Evolutionary conservation across 257 asterid genomes (phyloP).

Genomic region (Plantago ovata): DNA sequence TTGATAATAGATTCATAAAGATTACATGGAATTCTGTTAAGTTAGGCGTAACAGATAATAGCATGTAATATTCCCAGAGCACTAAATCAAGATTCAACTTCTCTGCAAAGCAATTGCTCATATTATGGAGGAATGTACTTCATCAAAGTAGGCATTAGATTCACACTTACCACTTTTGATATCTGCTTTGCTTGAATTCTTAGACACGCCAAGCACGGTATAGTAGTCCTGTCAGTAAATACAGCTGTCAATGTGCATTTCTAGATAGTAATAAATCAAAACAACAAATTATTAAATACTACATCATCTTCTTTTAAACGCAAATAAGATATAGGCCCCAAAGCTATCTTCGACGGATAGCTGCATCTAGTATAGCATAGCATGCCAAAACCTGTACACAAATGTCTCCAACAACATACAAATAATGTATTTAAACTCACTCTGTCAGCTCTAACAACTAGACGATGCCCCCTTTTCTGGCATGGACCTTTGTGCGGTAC

Average conservation of each 20-base stretch:
- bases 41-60: neutral
- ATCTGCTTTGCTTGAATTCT: constrained; percentile 80
- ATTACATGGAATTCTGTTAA: neutral
- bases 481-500: constrained; percentile 32
- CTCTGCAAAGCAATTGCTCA: neutral
- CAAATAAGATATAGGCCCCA: neutral
- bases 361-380: neutral
- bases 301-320: neutral
- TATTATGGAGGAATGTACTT: neutral
- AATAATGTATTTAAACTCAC: constrained; percentile 39
- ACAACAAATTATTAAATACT: neutral
- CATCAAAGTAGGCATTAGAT: neutral
- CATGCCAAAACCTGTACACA: neutral
- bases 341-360: constrained; percentile 11
- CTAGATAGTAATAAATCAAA: constrained; percentile 13
- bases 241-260: constrained; percentile 13
- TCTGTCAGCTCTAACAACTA: constrained; percentile 78
- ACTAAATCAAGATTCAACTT: neutral
- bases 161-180: constrained; percentile 77
- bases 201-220: constrained; percentile 87
- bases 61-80: neutral
- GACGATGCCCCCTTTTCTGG: constrained; percentile 53
- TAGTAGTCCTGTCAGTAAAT: constrained; percentile 71
- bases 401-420: neutral
- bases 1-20: neutral